Evolutionary conservation across 805 yeast genomes (phyloP).

Genomic region (Lipomyces orientalis): DNA sequence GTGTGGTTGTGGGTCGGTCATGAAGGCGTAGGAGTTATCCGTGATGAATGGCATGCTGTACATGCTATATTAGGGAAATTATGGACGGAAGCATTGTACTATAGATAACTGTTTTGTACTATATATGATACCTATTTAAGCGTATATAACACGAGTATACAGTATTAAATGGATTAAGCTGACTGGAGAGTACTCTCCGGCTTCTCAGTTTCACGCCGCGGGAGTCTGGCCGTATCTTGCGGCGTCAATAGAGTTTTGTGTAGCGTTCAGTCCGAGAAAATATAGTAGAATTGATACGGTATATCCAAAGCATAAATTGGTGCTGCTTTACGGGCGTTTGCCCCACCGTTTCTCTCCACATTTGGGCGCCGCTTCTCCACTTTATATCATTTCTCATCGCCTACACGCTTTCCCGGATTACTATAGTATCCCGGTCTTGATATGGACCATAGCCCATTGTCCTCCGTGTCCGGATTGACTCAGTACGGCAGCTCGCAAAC

Average conservation of each 20-base stretch:
- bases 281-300: neutral
- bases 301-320: neutral
- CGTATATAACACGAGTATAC: no score
- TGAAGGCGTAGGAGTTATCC: conserved; percentile 1
- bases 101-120: neutral
- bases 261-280: neutral
- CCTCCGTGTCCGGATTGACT: neutral
- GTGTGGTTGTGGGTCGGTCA: conserved; percentile 23
- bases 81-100: neutral
- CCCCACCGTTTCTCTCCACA: neutral
- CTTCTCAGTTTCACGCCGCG: no score
- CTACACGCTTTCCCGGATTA: neutral
- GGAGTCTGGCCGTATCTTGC: neutral
- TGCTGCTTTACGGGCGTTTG: neutral
- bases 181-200: no score
- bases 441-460: neutral
- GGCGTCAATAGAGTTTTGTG: neutral
- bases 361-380: neutral
- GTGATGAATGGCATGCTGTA: neutral
- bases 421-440: neutral
- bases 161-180: no score
- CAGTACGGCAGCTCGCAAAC: neutral
- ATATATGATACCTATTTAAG: neutral
- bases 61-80: neutral
- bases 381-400: neutral